These are phyloP conservation scores for Wickerhamiella infanticola DNA, from an alignment of 1,139 yeast genomes.

Conservation along the genomic window DNA sequence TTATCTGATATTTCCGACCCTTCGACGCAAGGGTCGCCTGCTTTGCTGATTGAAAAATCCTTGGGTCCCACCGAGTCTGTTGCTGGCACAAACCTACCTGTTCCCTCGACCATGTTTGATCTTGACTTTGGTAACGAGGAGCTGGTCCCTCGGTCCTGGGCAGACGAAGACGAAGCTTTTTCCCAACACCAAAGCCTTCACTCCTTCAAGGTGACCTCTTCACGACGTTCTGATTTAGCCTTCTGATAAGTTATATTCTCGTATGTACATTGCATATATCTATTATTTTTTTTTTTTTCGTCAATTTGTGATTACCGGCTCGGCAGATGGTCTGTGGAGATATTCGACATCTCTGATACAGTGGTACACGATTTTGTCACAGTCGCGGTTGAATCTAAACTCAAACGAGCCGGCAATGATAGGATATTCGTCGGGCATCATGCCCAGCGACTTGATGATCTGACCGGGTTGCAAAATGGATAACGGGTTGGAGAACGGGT, in stretches of 20 bases:
- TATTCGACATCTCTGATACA: conserved; percentile 65
- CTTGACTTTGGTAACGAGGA: neutral
- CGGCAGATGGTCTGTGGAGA: conserved; percentile 24
- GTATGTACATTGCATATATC: neutral
- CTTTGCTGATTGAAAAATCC: neutral
- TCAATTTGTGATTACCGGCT: neutral
- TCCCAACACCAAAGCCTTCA: neutral
- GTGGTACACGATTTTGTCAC: conserved; percentile 49
- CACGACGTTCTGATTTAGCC: neutral
- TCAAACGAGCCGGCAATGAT: conserved; percentile 57
- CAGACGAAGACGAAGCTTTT: conserved; percentile 10
- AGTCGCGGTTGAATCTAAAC: conserved; percentile 49
- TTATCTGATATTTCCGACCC: neutral
- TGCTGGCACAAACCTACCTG: neutral
- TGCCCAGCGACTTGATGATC: conserved; percentile 12
- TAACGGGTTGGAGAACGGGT: conserved; percentile 3
- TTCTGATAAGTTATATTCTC: neutral
- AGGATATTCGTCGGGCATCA: conserved; percentile 18
- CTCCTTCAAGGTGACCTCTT: neutral
- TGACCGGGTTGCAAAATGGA: conserved; percentile 10
- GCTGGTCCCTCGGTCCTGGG: conserved; percentile 4
- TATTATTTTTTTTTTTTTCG: neutral
- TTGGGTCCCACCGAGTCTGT: neutral
- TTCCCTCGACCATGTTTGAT: neutral
- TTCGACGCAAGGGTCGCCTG: neutral